phyloP scores from a whole-genome alignment of 2,329 filamentous ascomycete species.

The Xylariaceae sp. region DNA sequence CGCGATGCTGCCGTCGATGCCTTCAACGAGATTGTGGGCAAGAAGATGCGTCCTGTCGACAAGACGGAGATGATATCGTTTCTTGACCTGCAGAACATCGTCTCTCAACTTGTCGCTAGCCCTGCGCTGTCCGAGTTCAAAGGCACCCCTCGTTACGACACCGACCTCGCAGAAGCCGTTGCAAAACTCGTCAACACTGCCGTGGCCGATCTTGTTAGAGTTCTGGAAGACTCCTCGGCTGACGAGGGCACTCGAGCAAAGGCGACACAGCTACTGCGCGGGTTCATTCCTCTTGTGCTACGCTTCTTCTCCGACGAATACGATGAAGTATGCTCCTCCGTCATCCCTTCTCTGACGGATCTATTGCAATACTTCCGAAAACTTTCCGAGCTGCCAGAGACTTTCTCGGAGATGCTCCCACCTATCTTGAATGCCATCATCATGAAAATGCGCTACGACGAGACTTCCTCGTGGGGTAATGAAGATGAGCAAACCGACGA shows the following conservation, averaged over 20 bases:
- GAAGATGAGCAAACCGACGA: constrained; percentile 95
- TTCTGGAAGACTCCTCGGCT: constrained; percentile 65
- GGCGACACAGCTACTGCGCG: constrained; percentile 77
- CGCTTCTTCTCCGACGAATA: constrained; percentile 98
- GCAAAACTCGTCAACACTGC: constrained; percentile 93
- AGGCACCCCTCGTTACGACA: constrained; percentile 84
- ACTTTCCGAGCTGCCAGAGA: constrained; percentile 64
- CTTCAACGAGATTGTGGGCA: constrained; percentile 91
- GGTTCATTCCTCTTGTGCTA: constrained; percentile 80
- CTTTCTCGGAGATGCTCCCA: constrained; percentile 78
- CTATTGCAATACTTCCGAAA: constrained; percentile 87
- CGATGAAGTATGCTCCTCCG: constrained; percentile 94
- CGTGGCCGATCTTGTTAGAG: constrained; percentile 80
- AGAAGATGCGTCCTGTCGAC: constrained; percentile 94
- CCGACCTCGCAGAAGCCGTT: constrained; percentile 89
- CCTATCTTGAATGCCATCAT: constrained; percentile 90
- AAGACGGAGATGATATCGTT: constrained; percentile 94
- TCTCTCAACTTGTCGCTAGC: constrained; percentile 80
- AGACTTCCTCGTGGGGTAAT: constrained; percentile 87
- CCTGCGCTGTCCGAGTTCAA: constrained; percentile 75
- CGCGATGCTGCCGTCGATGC: constrained; percentile 90
- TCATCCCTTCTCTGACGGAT: constrained; percentile 90
- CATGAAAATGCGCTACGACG: constrained; percentile 94
- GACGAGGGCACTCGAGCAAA: constrained; percentile 63
- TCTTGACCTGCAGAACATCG: constrained; percentile 80